These are phyloP conservation scores for Fraxinus floribunda DNA, from an alignment of 305 asterid species.

Conservation along the genomic window DNA sequence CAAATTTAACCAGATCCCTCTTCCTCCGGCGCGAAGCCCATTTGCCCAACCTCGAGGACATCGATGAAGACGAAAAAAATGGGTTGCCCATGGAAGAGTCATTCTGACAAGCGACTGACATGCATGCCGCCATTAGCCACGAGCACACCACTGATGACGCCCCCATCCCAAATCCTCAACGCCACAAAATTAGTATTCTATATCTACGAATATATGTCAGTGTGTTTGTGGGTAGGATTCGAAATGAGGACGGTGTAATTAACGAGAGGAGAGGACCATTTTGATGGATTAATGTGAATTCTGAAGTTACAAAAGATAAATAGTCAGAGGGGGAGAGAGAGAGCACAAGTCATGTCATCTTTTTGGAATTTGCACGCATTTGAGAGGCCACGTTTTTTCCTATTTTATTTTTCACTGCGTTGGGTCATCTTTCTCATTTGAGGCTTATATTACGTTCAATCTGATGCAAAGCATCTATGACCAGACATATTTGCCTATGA, in stretches of 20 bases:
- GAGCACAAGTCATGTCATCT: conserved; percentile 19
- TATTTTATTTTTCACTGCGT: background rate
- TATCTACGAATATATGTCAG: background rate
- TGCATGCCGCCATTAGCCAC: conserved; percentile 49
- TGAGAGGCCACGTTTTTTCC: background rate
- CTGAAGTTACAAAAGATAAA: conserved; percentile 4
- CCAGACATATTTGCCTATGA: conserved; percentile 21
- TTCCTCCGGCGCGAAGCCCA: conserved; percentile 40
- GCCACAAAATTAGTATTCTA: background rate
- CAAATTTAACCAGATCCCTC: conserved; percentile 40
- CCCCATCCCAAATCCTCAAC: background rate
- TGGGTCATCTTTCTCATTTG: background rate
- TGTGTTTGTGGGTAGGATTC: background rate
- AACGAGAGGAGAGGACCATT: conserved; percentile 26
- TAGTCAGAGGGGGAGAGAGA: conserved; percentile 17
- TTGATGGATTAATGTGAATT: background rate
- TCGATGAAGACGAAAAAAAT: conserved; percentile 30
- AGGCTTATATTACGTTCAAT: conserved; percentile 12
- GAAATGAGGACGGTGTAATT: conserved; percentile 32
- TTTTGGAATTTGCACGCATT: background rate
- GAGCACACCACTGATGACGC: conserved; percentile 27
- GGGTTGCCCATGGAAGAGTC: conserved; percentile 43
- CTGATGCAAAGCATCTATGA: conserved; percentile 24
- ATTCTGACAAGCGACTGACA: conserved; percentile 47
- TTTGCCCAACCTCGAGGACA: background rate